These are phyloP conservation scores for Cubamyces sp. DNA, from an alignment of 768 basidiomycete species.

Conservation along the genomic window DNA sequence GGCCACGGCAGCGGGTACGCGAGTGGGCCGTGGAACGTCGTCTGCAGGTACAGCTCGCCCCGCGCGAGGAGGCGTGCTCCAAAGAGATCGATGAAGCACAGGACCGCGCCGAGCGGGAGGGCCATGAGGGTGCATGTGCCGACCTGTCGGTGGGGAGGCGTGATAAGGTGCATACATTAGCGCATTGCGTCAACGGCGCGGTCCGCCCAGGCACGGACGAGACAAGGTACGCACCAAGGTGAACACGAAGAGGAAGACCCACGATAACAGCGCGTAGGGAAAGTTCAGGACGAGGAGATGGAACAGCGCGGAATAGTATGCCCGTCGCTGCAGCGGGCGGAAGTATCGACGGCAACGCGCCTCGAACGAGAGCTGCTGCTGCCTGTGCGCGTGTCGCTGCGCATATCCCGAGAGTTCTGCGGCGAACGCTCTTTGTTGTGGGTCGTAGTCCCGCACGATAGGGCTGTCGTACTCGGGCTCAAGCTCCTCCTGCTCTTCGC, in stretches of 20 bases:
- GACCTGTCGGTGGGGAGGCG: constrained; percentile 45
- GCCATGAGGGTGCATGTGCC: constrained; percentile 83
- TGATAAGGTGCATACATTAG: constrained; percentile 3
- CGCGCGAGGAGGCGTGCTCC: constrained; percentile 74
- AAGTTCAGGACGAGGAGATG: constrained; percentile 79
- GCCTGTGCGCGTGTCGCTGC: constrained; percentile 12
- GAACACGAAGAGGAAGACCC: constrained; percentile 79
- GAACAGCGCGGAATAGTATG: constrained; percentile 69
- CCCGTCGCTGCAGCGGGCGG: constrained; percentile 54
- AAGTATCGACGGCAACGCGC: constrained; percentile 62
- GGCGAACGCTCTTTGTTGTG: constrained; percentile 22
- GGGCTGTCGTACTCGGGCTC: constrained; percentile 28
- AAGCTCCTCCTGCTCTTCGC: constrained; percentile 27
- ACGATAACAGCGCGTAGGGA: constrained; percentile 77
- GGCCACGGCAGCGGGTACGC: constrained; percentile 66
- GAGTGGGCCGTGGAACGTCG: constrained; percentile 68
- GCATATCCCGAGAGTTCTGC: constrained; percentile 23
- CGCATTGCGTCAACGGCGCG: constrained; percentile 8
- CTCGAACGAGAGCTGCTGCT: constrained; percentile 18
- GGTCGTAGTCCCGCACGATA: constrained; percentile 17
- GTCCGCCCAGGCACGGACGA: not conserved
- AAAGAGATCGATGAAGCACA: constrained; percentile 78
- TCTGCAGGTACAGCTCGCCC: constrained; percentile 75
- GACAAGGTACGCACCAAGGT: constrained; percentile 61
- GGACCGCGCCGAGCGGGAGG: constrained; percentile 73